Conservation (phyloP, 2,329 filamentous ascomycete species). For the Orbilia brochopaga region DNA sequence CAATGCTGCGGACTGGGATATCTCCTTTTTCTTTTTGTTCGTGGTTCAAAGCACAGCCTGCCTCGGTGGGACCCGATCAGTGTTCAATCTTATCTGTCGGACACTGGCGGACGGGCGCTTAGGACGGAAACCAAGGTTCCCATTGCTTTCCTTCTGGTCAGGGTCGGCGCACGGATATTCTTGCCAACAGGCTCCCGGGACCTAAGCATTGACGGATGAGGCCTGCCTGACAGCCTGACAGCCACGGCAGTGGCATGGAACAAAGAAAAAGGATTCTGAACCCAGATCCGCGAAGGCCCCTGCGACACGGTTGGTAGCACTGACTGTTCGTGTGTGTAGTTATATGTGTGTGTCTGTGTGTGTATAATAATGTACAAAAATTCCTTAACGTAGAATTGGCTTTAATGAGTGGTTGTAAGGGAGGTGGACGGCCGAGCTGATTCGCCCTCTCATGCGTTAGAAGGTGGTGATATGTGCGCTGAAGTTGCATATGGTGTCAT, state of each 20-base stretch:
- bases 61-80: slow-evolving; percentile 9
- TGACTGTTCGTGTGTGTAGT: neutral
- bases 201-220: slow-evolving; percentile 3
- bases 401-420: neutral
- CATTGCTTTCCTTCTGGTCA: slow-evolving; percentile 24
- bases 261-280: neutral
- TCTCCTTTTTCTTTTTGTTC: neutral
- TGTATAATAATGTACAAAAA: neutral
- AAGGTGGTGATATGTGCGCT: neutral
- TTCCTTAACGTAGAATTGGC: neutral
- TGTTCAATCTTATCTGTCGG: slow-evolving; percentile 50
- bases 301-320: slow-evolving; percentile 2
- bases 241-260: slow-evolving; percentile 3
- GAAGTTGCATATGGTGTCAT: neutral
- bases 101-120: slow-evolving; percentile 46
- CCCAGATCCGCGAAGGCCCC: neutral
- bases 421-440: neutral
- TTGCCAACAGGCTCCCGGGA: neutral
- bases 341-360: neutral
- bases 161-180: slow-evolving; percentile 24
- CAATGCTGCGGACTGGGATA: neutral
- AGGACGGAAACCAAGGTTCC: slow-evolving; percentile 36
- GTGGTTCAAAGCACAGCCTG: neutral
- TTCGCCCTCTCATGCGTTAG: neutral
- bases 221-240: too few species aligned